Evolutionary conservation across 2,329 filamentous ascomycete genomes (phyloP).

Genomic region (Epichloe coenophiala): DNA sequence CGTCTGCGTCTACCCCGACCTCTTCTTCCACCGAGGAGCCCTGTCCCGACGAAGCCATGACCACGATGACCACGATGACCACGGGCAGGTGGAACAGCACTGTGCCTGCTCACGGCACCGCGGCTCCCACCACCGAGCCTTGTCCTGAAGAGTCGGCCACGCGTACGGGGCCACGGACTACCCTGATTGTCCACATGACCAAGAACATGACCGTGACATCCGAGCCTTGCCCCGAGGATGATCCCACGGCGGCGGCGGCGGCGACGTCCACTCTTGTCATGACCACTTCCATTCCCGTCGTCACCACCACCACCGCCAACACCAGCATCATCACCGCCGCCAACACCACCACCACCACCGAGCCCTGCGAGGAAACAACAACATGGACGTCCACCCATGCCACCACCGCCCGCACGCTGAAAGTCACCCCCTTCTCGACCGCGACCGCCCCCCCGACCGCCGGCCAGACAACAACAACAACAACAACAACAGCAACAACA

Average conservation of each 20-base stretch:
- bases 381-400: not conserved
- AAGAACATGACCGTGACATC: not conserved
- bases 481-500: not conserved
- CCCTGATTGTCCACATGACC: not conserved
- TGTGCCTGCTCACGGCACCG: not conserved
- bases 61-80: too few relatives aligned
- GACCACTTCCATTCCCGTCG: not conserved
- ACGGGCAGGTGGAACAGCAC: not conserved
- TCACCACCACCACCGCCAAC: not conserved
- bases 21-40: not conserved
- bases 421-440: not conserved
- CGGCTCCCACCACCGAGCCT: not conserved
- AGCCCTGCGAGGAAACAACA: constrained; percentile 1
- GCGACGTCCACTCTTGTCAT: not conserved
- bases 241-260: not conserved
- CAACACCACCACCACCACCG: not conserved
- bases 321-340: not conserved
- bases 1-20: not conserved
- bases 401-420: not conserved
- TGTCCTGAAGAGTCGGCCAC: not conserved
- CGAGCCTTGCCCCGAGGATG: constrained; percentile 4
- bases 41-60: not conserved
- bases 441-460: not conserved
- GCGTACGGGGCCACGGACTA: not conserved
- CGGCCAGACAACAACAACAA: too few relatives aligned